These are phyloP conservation scores for Ceratobasidium sp. DNA, from an alignment of 1,284 basidiomycete genomes.

Conservation along the genomic window DNA sequence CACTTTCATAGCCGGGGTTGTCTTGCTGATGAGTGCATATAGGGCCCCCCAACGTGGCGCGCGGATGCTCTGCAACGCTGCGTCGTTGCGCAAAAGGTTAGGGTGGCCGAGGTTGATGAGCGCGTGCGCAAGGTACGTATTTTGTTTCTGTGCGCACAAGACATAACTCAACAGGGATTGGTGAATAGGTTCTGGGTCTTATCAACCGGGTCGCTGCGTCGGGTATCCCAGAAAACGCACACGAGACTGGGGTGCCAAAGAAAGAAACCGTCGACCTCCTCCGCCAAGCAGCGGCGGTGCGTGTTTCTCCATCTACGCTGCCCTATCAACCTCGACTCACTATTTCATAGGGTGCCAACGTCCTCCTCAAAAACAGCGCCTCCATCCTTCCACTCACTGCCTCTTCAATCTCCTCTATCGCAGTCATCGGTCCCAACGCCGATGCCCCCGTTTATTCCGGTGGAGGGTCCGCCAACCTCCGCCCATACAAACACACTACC, in stretches of 20 bases:
- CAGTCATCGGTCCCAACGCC: slow-evolving; percentile 66
- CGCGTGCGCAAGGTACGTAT: slow-evolving; percentile 50
- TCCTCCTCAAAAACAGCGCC: slow-evolving; percentile 60
- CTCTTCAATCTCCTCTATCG: slow-evolving; percentile 55
- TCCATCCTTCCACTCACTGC: slow-evolving; percentile 55
- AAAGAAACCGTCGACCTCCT: slow-evolving; percentile 54
- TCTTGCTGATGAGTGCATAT: slow-evolving; percentile 1
- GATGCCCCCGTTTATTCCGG: slow-evolving; percentile 61
- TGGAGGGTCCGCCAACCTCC: slow-evolving; percentile 62
- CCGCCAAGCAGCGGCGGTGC: slow-evolving; percentile 57
- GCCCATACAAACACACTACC: slow-evolving; percentile 59
- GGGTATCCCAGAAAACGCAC: slow-evolving; percentile 44
- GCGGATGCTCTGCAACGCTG: slow-evolving; percentile 57
- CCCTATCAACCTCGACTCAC: slow-evolving; percentile 51
- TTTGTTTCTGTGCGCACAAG: slow-evolving; percentile 46
- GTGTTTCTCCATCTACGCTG: slow-evolving; percentile 55
- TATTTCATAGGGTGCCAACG: slow-evolving; percentile 50
- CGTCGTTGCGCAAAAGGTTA: slow-evolving; percentile 51
- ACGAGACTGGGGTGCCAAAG: slow-evolving; percentile 48
- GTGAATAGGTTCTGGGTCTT: background rate
- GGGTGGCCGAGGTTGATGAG: slow-evolving; percentile 51
- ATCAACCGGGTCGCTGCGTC: slow-evolving; percentile 47
- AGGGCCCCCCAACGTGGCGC: slow-evolving; percentile 58
- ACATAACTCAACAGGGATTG: background rate
- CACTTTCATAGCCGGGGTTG: slow-evolving; percentile 24